Percentiles rank a stretch among this genome's conserved stretches.
These are phyloP conservation scores for Calonectria naviculata DNA, from an alignment of 2,329 filamentous ascomycete genomes.

Conservation along the genomic window DNA sequence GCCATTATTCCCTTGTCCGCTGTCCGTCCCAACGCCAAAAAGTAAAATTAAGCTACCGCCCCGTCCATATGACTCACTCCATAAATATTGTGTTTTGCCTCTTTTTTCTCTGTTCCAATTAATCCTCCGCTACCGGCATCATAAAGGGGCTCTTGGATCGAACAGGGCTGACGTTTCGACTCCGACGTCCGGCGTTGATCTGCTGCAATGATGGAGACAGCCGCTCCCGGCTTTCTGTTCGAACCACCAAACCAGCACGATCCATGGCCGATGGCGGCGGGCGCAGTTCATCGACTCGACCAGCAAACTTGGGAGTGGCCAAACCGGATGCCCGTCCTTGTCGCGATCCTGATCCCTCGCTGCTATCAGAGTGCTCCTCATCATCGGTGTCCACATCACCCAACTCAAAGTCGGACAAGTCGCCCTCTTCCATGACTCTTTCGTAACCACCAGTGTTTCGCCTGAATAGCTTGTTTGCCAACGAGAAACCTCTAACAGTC, in stretches of 20 bases:
- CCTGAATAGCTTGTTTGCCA: constrained; percentile 75
- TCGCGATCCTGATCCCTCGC: constrained; percentile 63
- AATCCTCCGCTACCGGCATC: constrained; percentile 59
- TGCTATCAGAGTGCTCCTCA: constrained; percentile 72
- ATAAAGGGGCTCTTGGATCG: constrained; percentile 69
- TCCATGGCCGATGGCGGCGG: constrained; percentile 61
- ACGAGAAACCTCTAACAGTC: constrained; percentile 61
- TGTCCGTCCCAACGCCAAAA: constrained; percentile 18
- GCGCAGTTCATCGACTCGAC: constrained; percentile 61
- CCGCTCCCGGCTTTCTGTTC: constrained; percentile 89
- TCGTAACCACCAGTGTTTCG: constrained; percentile 74
- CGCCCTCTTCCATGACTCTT: constrained; percentile 85
- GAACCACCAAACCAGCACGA: constrained; percentile 78
- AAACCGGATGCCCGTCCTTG: constrained; percentile 73
- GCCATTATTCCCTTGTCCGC: constrained; percentile 19
- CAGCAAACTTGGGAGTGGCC: constrained; percentile 72
- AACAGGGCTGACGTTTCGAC: constrained; percentile 67
- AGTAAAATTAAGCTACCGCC: background rate
- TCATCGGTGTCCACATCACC: constrained; percentile 73
- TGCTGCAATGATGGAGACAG: constrained; percentile 68
- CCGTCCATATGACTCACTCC: background rate
- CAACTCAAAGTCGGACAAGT: constrained; percentile 82
- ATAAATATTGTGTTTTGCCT: background rate
- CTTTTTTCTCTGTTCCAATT: background rate
- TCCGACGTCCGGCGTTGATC: constrained; percentile 67